A percentile compares a stretch with the other conserved stretches of the same genome.
Evolutionary conservation across 345 rosid species (phyloP).

Genomic region (Anastatica hierochuntica): DNA sequence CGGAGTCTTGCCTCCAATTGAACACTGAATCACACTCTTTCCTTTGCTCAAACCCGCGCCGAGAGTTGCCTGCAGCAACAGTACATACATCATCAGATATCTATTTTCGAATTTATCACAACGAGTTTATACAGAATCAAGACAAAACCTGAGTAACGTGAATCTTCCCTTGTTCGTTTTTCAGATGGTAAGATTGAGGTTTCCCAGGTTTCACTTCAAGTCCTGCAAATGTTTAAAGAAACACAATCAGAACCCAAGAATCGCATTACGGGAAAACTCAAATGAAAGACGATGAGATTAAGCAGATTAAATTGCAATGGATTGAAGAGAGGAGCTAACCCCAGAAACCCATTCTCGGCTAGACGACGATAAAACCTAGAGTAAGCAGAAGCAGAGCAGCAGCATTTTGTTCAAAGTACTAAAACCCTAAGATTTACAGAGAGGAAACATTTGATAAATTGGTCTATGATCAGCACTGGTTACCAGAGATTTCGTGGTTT

Average conservation of each 20-base stretch:
- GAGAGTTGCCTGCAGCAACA: slow-evolving; percentile 74
- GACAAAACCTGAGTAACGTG: slow-evolving; percentile 68
- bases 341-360: slow-evolving; percentile 50
- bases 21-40: slow-evolving; percentile 66
- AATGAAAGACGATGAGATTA: not conserved
- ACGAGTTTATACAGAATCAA: not conserved
- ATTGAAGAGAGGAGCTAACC: slow-evolving; percentile 33
- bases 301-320: not conserved
- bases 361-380: not conserved
- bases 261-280: not conserved
- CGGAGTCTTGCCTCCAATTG: slow-evolving; percentile 46
- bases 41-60: slow-evolving; percentile 61
- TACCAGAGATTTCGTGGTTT: too few relatives aligned
- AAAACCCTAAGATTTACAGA: too few relatives aligned
- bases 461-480: too few relatives aligned
- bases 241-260: not conserved
- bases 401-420: slow-evolving; percentile 8
- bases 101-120: not conserved
- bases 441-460: too few relatives aligned
- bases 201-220: slow-evolving; percentile 84
- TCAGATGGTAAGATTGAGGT: slow-evolving; percentile 52
- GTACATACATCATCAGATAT: too few relatives aligned
- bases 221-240: slow-evolving; percentile 24
- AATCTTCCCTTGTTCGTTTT: slow-evolving; percentile 53
- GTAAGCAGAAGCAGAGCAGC: too few relatives aligned